A percentile compares a stretch with the other conserved stretches of the same genome.
Evolutionary conservation across 495 filamentous ascomycete species (phyloP).

Genomic region (Penicillium diatomitis): DNA sequence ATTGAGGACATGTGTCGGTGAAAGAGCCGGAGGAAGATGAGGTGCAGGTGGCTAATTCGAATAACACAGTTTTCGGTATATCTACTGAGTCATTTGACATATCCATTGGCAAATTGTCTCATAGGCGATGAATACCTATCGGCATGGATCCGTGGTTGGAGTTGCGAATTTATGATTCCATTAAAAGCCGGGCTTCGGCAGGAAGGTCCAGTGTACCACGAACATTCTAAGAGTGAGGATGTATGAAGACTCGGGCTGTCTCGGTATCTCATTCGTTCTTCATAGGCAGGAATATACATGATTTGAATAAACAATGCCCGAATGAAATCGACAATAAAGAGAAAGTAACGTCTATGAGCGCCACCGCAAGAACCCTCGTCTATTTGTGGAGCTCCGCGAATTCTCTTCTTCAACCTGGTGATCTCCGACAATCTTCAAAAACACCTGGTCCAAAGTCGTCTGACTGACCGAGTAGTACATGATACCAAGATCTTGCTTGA

Average conservation of each 20-base stretch:
- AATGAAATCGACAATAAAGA: not conserved
- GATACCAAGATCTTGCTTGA: conserved; percentile 55
- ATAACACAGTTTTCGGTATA: conserved; percentile 24
- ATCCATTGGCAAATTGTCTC: too few relatives aligned
- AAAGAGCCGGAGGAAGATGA: too few relatives aligned
- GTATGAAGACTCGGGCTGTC: too few relatives aligned
- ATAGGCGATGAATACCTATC: too few relatives aligned
- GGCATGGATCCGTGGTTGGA: too few relatives aligned
- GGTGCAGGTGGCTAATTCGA: too few relatives aligned
- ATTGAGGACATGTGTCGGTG: too few relatives aligned
- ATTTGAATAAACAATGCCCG: not conserved
- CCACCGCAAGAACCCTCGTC: not conserved
- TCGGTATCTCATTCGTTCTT: not conserved
- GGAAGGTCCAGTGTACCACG: too few relatives aligned
- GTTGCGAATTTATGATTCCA: too few relatives aligned
- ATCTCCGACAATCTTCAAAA: conserved; percentile 67
- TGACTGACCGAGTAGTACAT: conserved; percentile 74
- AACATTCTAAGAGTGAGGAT: too few relatives aligned
- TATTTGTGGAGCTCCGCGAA: not conserved
- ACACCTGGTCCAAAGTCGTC: conserved; percentile 80
- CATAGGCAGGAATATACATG: not conserved
- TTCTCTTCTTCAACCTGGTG: conserved; percentile 75
- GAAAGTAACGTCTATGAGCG: not conserved
- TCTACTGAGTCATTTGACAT: conserved; percentile 12
- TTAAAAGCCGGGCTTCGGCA: too few relatives aligned